Conservation (phyloP, 192 early-diverging fungal genomes). For the Cladochytrium replicatum region DNA sequence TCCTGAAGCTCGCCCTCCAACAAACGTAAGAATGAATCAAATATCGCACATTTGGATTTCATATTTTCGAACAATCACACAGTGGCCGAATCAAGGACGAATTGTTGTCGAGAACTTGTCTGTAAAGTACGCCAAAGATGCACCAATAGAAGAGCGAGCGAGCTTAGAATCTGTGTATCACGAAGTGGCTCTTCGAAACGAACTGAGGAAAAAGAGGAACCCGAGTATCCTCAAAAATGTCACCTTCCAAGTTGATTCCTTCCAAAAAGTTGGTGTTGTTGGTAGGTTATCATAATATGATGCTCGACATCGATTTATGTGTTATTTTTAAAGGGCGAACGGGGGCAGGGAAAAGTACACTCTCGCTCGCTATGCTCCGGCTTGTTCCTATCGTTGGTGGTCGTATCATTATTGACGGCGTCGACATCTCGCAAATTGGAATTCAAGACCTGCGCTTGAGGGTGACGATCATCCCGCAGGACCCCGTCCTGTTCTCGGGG, state of each 20-base stretch:
- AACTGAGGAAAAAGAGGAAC: no score
- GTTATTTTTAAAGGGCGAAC: constrained; percentile 39
- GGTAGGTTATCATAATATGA: no score
- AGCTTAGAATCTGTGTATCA: no score
- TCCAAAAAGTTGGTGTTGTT: constrained; percentile 28
- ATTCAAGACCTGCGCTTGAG: constrained; percentile 13
- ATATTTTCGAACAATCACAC: not conserved
- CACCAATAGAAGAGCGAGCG: no score
- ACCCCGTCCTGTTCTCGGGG: constrained; percentile 36
- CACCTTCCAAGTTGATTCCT: constrained; percentile 15
- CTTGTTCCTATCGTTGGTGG: constrained; percentile 30
- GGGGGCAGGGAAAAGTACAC: constrained; percentile 61
- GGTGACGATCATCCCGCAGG: constrained; percentile 25
- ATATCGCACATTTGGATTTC: not conserved
- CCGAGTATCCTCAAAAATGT: constrained; percentile 14
- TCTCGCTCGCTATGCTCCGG: constrained; percentile 52
- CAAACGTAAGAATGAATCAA: constrained; percentile 43
- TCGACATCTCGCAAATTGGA: no score
- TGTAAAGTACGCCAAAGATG: constrained; percentile 68
- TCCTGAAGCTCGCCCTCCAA: constrained; percentile 28
- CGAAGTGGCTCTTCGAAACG: no score
- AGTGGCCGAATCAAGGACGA: constrained; percentile 58
- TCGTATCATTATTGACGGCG: constrained; percentile 1
- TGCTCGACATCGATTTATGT: no score
- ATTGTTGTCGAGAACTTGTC: constrained; percentile 59